A percentile compares a stretch with the other conserved stretches of the same genome.
Evolutionary conservation across 2,329 filamentous ascomycete genomes (phyloP).

Genomic region (Fusarium nanum): DNA sequence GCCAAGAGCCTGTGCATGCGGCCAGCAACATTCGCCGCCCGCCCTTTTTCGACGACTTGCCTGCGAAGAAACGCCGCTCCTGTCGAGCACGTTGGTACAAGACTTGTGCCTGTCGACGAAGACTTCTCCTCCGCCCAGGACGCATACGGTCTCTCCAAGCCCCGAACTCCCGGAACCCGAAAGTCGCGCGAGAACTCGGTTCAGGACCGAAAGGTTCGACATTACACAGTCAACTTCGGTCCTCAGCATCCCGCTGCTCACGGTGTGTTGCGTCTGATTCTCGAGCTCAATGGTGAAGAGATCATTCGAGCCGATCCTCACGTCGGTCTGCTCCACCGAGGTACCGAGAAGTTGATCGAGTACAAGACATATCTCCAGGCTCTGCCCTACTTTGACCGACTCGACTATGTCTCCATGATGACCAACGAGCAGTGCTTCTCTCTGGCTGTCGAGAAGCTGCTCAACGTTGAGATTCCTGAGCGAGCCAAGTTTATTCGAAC

Average conservation of each 20-base stretch:
- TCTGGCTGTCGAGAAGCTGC: conserved; percentile 94
- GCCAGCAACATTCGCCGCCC: conserved; percentile 57
- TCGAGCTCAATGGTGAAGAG: conserved; percentile 97
- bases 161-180: conserved; percentile 57
- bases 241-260: conserved; percentile 98
- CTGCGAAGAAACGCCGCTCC: conserved; percentile 72
- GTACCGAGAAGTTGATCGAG: conserved; percentile 99
- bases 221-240: conserved; percentile 99
- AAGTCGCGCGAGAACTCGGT: conserved; percentile 62
- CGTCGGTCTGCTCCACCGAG: conserved; percentile 94
- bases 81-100: conserved; percentile 61
- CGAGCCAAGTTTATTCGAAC: conserved; percentile 98
- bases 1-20: conserved; percentile 74
- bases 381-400: conserved; percentile 96
- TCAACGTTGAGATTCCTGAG: conserved; percentile 96
- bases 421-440: conserved; percentile 99
- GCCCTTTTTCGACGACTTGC: conserved; percentile 74
- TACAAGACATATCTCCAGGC: conserved; percentile 99
- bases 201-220: conserved; percentile 84
- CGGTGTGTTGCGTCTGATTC: conserved; percentile 96
- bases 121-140: conserved; percentile 68
- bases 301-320: conserved; percentile 97
- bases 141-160: conserved; percentile 60
- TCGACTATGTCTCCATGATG: conserved; percentile 99
- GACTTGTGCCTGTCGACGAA: conserved; percentile 73